Conservation (phyloP, 1,284 basidiomycete genomes). For the Fomitopsis pinicola region DNA sequence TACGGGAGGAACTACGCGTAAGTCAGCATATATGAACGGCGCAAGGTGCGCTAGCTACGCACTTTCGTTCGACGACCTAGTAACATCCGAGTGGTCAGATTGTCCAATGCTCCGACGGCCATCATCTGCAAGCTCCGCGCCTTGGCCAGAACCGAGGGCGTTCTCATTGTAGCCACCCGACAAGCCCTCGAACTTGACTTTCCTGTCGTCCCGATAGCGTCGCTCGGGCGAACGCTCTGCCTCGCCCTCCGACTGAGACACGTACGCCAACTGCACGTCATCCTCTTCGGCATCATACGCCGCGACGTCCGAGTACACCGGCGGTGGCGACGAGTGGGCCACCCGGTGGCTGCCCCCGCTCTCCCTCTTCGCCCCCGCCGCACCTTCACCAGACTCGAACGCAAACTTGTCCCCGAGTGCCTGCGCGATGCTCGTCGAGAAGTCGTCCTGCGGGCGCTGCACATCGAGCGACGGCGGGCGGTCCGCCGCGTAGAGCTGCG, state of each 20-base stretch:
- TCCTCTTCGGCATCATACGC: slow-evolving; percentile 21
- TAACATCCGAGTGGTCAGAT: not conserved
- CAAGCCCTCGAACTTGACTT: slow-evolving; percentile 22
- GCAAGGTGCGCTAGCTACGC: not conserved
- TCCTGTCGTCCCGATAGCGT: slow-evolving; percentile 14
- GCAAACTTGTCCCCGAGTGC: slow-evolving; percentile 33
- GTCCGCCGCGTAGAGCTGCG: slow-evolving; percentile 17
- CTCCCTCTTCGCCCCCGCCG: not conserved
- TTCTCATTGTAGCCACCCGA: slow-evolving; percentile 16
- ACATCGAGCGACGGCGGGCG: slow-evolving; percentile 28
- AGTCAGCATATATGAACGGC: not conserved
- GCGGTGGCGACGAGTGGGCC: slow-evolving; percentile 20
- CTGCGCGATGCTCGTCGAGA: slow-evolving; percentile 48
- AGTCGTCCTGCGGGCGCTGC: slow-evolving; percentile 33
- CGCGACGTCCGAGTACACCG: slow-evolving; percentile 26
- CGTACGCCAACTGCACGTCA: slow-evolving; percentile 37
- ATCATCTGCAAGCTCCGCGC: slow-evolving; percentile 5
- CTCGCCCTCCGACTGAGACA: slow-evolving; percentile 28
- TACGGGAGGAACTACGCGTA: not conserved
- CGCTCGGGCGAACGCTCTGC: slow-evolving; percentile 9
- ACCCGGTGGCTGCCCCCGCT: not conserved
- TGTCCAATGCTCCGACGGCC: not conserved
- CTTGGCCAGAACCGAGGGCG: slow-evolving; percentile 6
- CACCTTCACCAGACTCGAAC: not conserved
- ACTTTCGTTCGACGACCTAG: not conserved